Evolutionary conservation across 768 basidiomycete species (phyloP).

Genomic region (Agaricus subrufescens): DNA sequence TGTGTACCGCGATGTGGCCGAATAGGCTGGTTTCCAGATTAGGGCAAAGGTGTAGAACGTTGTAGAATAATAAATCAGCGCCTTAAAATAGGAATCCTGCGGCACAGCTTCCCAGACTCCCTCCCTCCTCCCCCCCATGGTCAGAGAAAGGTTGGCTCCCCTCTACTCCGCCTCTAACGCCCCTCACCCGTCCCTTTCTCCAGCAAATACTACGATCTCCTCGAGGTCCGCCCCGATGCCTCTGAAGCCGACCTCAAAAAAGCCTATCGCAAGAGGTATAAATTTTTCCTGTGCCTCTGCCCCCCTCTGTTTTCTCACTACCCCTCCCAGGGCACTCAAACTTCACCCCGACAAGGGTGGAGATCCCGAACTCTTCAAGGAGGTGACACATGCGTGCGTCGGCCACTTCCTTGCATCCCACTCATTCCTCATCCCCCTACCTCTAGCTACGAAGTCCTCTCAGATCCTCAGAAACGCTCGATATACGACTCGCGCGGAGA

Average conservation of each 20-base stretch:
- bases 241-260: constrained; percentile 89
- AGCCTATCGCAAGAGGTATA: constrained; percentile 90
- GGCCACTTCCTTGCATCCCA: neutral
- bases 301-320: constrained; percentile 2
- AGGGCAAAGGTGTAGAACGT: constrained; percentile 32
- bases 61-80: constrained; percentile 38
- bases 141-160: constrained; percentile 59
- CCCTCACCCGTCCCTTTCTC: constrained; percentile 5
- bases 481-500: constrained; percentile 91
- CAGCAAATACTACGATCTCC: constrained; percentile 90
- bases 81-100: constrained; percentile 23
- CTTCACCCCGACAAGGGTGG: constrained; percentile 94
- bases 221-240: constrained; percentile 77
- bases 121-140: constrained; percentile 40
- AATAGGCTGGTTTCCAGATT: constrained; percentile 22
- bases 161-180: neutral
- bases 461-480: constrained; percentile 76
- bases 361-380: constrained; percentile 95
- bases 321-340: constrained; percentile 60
- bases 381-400: constrained; percentile 93
- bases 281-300: constrained; percentile 2
- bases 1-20: too few relatives aligned
- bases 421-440: neutral
- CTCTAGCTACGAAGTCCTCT: constrained; percentile 84
- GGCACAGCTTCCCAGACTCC: constrained; percentile 15